Conservation (phyloP, 2,329 filamentous ascomycete species). For the Gnomoniopsis smithogilvyi region DNA sequence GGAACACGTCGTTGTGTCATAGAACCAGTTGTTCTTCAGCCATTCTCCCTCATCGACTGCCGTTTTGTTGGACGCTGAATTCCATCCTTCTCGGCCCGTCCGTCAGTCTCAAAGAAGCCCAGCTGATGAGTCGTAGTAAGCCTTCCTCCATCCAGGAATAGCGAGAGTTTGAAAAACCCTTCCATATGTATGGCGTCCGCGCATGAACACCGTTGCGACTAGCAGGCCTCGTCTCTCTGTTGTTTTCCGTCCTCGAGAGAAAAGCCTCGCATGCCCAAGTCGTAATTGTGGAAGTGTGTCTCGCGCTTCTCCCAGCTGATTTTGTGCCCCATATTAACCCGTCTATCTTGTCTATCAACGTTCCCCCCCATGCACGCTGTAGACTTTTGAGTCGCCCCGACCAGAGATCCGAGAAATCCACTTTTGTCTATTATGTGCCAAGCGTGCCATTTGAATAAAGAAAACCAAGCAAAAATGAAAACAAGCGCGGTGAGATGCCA, state of each 20-base stretch:
- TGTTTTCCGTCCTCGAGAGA: slow-evolving; percentile 15
- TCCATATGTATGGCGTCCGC: slow-evolving; percentile 17
- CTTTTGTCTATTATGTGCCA: slow-evolving; percentile 59
- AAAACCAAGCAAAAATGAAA: slow-evolving; percentile 19
- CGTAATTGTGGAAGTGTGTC: slow-evolving; percentile 14
- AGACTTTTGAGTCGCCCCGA: slow-evolving; percentile 25
- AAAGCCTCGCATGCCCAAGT: slow-evolving; percentile 16
- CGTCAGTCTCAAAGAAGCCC: slow-evolving; percentile 15
- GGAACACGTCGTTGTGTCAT: slow-evolving; percentile 16
- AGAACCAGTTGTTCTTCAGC: slow-evolving; percentile 16
- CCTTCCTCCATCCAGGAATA: slow-evolving; percentile 18
- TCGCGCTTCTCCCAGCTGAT: slow-evolving; percentile 17
- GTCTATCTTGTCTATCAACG: slow-evolving; percentile 21
- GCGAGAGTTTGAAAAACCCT: slow-evolving; percentile 12
- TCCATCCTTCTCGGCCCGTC: not conserved
- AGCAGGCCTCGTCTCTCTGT: slow-evolving; percentile 16
- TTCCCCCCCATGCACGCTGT: slow-evolving; percentile 19
- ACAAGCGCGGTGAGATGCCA: slow-evolving; percentile 22
- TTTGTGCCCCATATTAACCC: slow-evolving; percentile 19
- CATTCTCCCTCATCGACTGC: slow-evolving; percentile 14
- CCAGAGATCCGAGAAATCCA: slow-evolving; percentile 62
- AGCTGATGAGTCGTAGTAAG: slow-evolving; percentile 14
- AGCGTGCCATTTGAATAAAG: slow-evolving; percentile 23
- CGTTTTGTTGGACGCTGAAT: slow-evolving; percentile 12
- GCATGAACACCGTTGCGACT: slow-evolving; percentile 16